Percentiles rank a stretch among this genome's conserved stretches.
Evolutionary conservation across 352 stramenopile genomes (phyloP).

Genomic region (Globisporangium polare): DNA sequence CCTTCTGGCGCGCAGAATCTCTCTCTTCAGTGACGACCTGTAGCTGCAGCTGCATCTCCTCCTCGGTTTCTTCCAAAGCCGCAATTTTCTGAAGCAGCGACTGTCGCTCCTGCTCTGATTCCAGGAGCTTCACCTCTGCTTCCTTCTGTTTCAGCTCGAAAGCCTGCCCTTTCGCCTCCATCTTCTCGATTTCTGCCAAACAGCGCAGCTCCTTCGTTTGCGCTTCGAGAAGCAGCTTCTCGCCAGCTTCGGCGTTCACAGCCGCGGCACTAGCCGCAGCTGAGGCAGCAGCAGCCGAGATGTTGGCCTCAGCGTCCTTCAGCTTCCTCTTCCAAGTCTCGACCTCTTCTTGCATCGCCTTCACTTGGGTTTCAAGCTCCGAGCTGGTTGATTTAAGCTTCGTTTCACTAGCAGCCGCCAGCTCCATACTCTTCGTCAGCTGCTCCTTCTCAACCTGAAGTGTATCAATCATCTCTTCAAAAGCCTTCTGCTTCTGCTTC

Average conservation of each 20-base stretch:
- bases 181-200: slow-evolving; percentile 63
- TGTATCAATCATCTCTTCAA: slow-evolving; percentile 22
- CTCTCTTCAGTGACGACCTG: slow-evolving; percentile 84
- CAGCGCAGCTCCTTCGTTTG: slow-evolving; percentile 73
- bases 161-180: slow-evolving; percentile 56
- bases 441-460: slow-evolving; percentile 41
- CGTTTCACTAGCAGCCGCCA: slow-evolving; percentile 24
- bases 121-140: slow-evolving; percentile 19
- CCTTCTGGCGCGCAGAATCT: slow-evolving; percentile 74
- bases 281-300: slow-evolving; percentile 2
- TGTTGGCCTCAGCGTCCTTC: slow-evolving; percentile 19
- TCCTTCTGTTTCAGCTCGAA: slow-evolving; percentile 43
- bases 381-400: slow-evolving; percentile 26
- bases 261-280: slow-evolving; percentile 4
- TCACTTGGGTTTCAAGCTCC: slow-evolving; percentile 33
- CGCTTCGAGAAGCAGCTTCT: slow-evolving; percentile 57
- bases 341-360: slow-evolving; percentile 30
- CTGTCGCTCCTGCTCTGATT: slow-evolving; percentile 36
- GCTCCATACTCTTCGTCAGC: slow-evolving; percentile 39
- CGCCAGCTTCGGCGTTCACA: slow-evolving; percentile 28
- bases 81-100: slow-evolving; percentile 38
- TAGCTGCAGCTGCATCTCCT: slow-evolving; percentile 76
- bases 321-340: slow-evolving; percentile 36
- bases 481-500: slow-evolving; percentile 32
- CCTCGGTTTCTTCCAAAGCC: slow-evolving; percentile 62